phyloP scores from a whole-genome alignment of 495 filamentous ascomycete species.

The Penicillium pancosmium region DNA sequence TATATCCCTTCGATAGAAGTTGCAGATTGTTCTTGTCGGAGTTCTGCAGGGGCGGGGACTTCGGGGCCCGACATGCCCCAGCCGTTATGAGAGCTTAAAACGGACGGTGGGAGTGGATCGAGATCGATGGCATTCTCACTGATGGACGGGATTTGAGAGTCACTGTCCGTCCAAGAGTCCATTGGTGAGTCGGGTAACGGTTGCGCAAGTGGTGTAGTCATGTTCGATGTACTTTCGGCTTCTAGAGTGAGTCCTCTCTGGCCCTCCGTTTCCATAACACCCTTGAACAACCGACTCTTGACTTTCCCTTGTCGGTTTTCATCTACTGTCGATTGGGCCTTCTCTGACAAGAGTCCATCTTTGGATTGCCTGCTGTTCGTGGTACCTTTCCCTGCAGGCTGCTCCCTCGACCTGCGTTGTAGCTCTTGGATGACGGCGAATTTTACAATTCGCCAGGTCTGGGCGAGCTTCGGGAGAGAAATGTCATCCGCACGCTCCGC shows the following conservation, averaged over 20 bases:
- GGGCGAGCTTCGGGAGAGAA: slow-evolving; percentile 64
- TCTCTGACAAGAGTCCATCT: slow-evolving; percentile 34
- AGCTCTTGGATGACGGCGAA: slow-evolving; percentile 65
- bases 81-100: slow-evolving; percentile 46
- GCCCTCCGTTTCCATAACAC: slow-evolving; percentile 44
- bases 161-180: slow-evolving; percentile 35
- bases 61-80: slow-evolving; percentile 40
- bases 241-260: slow-evolving; percentile 44
- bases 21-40: slow-evolving; percentile 30
- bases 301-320: slow-evolving; percentile 44
- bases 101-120: slow-evolving; percentile 48
- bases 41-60: slow-evolving; percentile 21
- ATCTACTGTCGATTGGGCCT: slow-evolving; percentile 25
- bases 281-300: slow-evolving; percentile 49
- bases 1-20: slow-evolving; percentile 30
- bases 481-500: slow-evolving; percentile 62
- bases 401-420: slow-evolving; percentile 57
- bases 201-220: slow-evolving; percentile 75
- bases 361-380: slow-evolving; percentile 37
- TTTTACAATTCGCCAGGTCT: slow-evolving; percentile 74
- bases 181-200: slow-evolving; percentile 58
- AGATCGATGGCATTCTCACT: slow-evolving; percentile 39
- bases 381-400: slow-evolving; percentile 33
- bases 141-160: slow-evolving; percentile 34
- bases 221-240: slow-evolving; percentile 72